Conservation (phyloP, 345 rosid genomes). For the Noccaea bulbosa region DNA sequence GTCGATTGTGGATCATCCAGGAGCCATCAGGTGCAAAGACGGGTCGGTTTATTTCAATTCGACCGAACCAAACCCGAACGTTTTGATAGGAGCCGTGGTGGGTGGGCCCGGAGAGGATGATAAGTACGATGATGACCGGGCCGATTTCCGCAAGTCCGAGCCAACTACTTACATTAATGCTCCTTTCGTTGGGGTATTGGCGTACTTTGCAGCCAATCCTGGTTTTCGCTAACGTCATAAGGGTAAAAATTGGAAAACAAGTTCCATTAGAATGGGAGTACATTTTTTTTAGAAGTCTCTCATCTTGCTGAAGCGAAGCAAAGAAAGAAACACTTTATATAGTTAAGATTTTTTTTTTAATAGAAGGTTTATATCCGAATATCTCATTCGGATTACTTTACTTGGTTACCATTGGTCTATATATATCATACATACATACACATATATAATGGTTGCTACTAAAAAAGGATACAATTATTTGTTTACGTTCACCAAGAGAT, state of each 20-base stretch:
- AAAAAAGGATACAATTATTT: background rate
- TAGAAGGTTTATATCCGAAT: slow-evolving; percentile 8
- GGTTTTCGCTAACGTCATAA: slow-evolving; percentile 20
- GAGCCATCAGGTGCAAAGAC: slow-evolving; percentile 66
- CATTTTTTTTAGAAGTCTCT: slow-evolving; percentile 48
- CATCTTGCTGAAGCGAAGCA: slow-evolving; percentile 47
- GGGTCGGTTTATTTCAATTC: slow-evolving; percentile 77
- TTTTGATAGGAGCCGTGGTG: slow-evolving; percentile 76
- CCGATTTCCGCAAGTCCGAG: slow-evolving; percentile 79
- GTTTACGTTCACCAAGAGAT: background rate
- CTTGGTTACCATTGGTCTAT: background rate
- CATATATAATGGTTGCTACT: background rate
- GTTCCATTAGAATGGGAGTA: slow-evolving; percentile 2
- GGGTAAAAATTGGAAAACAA: background rate
- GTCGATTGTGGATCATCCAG: slow-evolving; percentile 66
- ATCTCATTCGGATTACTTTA: slow-evolving; percentile 30
- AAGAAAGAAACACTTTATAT: slow-evolving; percentile 47
- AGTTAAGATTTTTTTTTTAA: background rate
- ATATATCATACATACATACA: background rate
- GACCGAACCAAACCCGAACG: slow-evolving; percentile 70
- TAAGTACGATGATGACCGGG: slow-evolving; percentile 63
- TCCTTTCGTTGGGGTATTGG: slow-evolving; percentile 92
- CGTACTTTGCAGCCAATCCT: slow-evolving; percentile 88
- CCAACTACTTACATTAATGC: slow-evolving; percentile 97
- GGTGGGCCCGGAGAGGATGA: slow-evolving; percentile 92